These are phyloP conservation scores for Microsporum audouinii DNA, from an alignment of 2,329 filamentous ascomycete genomes.

Conservation along the genomic window DNA sequence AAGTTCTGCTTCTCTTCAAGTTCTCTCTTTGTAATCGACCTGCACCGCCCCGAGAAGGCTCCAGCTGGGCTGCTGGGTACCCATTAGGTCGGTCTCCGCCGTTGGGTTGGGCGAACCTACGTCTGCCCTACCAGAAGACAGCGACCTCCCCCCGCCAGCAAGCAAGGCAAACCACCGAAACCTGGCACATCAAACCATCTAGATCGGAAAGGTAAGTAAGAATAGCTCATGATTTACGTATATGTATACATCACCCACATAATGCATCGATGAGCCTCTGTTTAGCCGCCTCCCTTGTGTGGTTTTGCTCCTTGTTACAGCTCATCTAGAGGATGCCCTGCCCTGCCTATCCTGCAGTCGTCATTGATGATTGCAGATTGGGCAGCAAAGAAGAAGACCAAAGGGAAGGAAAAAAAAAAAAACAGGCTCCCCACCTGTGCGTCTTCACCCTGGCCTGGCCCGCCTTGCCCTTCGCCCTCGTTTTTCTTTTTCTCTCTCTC, in stretches of 20 bases:
- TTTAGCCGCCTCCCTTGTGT: not conserved
- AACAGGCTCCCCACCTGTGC: constrained; percentile 3
- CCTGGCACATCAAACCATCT: not conserved
- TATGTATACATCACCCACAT: not conserved
- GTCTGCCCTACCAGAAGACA: not conserved
- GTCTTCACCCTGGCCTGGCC: constrained; percentile 3
- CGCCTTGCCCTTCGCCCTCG: not conserved
- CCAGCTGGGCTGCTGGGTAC: not conserved
- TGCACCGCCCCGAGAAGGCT: not conserved
- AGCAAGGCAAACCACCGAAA: not conserved
- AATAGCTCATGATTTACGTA: not conserved
- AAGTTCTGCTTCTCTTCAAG: not conserved
- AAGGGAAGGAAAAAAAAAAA: not conserved
- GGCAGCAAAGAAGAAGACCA: not conserved
- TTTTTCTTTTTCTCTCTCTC: not conserved
- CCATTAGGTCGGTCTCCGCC: not conserved
- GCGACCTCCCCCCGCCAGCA: not conserved
- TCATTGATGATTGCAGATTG: not conserved
- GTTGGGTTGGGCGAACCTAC: constrained; percentile 1
- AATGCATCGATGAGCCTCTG: not conserved
- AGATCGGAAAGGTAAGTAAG: not conserved
- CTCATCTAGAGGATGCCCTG: not conserved
- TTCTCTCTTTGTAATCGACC: not conserved
- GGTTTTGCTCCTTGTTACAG: not conserved
- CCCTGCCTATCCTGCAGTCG: not conserved